Base-by-base conservation (phyloP, 305 asterid genomes). In the Solanum hybrid region DNA sequence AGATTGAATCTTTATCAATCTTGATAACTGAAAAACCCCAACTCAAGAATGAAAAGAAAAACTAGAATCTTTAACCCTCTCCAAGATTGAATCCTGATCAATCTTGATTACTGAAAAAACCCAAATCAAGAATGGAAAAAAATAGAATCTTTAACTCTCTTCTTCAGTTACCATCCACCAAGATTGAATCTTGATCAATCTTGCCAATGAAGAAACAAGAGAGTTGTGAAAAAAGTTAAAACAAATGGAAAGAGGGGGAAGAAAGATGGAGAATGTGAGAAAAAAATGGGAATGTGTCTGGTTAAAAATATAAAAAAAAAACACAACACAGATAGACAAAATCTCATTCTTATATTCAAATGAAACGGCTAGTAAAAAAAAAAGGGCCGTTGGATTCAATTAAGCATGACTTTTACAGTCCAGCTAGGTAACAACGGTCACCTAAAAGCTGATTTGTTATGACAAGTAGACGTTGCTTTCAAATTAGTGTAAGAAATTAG, bases 351-450 rank as follows among this genome's bases (percentile, higher is more conserved):
- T 71, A 66, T 92, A 90, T 93, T 96, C 95, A 94, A 96, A 95
- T 92, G 90, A 88, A 96, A 96, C 98, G 98, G 98, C 98, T 95
- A 96, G 96, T 94, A 91, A 93, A 91, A 94, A 89, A 94, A 89
- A 56, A 32, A 60, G 88, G 92, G 91, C 93, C 94, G 94, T 93
- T 93, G 93, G 94, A 92, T 91, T 75, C 78, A 81, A 76, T 45
- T 85, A 85, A 86, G 89, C 85, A 87, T 88, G 87, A 22, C 31
- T 85, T 85, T 51, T 56, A 85, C 75, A 31, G 87, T 51, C 76
- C 75, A 85, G 75, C 91, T 90, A 85, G 60, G 88, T 91, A 89
- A 79, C 95, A 96, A 96, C 98, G 97, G 98, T 95, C 96, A 93
- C 94, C 91, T 94, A 69, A 40, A 69, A 69, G 78, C 87, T 89